phyloP scores from a whole-genome alignment of 225 moss, liverwort and hornwort genomes.

The Ulota crispa region DNA sequence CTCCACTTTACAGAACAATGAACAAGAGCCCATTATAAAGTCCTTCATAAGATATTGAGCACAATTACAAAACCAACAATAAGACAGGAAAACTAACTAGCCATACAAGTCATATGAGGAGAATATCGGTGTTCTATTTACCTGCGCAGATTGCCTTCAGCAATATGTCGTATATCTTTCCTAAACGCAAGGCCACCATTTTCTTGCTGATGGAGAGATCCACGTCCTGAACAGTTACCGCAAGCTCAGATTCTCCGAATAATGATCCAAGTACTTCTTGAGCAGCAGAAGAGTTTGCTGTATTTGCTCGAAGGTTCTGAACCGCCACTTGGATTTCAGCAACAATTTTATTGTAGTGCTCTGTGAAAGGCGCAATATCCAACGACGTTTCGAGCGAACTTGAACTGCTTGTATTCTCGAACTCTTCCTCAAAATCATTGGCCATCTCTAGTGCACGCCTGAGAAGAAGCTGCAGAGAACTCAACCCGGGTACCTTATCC shows the following conservation, averaged over 20 bases:
- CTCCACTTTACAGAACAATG: background rate
- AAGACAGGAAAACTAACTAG: background rate
- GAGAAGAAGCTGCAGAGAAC: conserved; percentile 58
- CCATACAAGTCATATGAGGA: background rate
- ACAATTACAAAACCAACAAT: background rate
- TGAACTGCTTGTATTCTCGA: conserved; percentile 1
- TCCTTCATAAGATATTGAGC: background rate
- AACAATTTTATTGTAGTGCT: conserved; percentile 54
- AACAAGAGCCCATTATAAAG: background rate
- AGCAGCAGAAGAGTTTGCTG: conserved; percentile 24
- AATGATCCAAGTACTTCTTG: conserved; percentile 32
- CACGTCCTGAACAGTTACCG: conserved; percentile 57
- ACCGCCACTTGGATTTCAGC: conserved; percentile 71
- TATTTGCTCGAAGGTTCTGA: conserved; percentile 50
- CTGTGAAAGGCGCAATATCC: conserved; percentile 35
- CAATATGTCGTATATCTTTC: conserved; percentile 52
- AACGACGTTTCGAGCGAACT: conserved; percentile 22
- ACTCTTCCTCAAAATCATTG: conserved; percentile 49
- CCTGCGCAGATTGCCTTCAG: conserved; percentile 49
- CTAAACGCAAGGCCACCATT: conserved; percentile 63
- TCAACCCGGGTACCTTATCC: conserved; percentile 51
- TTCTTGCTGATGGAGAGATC: conserved; percentile 62
- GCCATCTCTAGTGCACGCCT: conserved; percentile 56
- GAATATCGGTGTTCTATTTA: conserved; percentile 17
- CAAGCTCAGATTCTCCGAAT: conserved; percentile 31